Conservation (phyloP, 2,329 filamentous ascomycete species). For the Alternaria sp. region DNA sequence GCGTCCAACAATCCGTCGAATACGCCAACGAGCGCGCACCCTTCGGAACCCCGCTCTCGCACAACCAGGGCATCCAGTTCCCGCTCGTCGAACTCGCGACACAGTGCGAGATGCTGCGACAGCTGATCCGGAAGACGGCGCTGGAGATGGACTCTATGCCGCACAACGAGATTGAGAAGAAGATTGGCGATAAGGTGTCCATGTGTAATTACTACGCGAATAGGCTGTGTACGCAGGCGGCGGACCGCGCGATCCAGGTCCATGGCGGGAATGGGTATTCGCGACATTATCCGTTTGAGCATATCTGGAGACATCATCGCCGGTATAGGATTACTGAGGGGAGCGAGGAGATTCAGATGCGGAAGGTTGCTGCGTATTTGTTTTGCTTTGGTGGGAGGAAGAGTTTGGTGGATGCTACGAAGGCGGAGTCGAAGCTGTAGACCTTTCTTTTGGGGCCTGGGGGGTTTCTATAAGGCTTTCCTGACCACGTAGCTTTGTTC, state of each 20-base stretch:
- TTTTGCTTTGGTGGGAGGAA: slow-evolving; percentile 61
- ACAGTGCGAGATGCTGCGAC: slow-evolving; percentile 67
- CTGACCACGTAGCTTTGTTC: background rate
- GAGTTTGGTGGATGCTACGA: slow-evolving; percentile 46
- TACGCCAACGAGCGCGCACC: slow-evolving; percentile 63
- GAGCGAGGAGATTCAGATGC: slow-evolving; percentile 70
- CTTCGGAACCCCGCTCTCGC: slow-evolving; percentile 63
- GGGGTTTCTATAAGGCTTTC: too few relatives aligned
- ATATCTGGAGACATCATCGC: slow-evolving; percentile 70
- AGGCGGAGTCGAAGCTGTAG: slow-evolving; percentile 41
- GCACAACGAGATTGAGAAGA: slow-evolving; percentile 62
- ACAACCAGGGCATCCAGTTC: slow-evolving; percentile 70
- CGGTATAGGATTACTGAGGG: slow-evolving; percentile 70
- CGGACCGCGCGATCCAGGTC: slow-evolving; percentile 68
- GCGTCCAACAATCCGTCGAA: slow-evolving; percentile 63
- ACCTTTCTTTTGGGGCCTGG: background rate
- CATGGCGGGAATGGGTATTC: slow-evolving; percentile 67
- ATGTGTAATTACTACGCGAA: slow-evolving; percentile 74
- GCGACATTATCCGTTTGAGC: slow-evolving; percentile 66
- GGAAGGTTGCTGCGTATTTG: slow-evolving; percentile 67
- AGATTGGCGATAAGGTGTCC: slow-evolving; percentile 66
- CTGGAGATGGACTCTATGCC: slow-evolving; percentile 66
- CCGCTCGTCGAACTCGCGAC: slow-evolving; percentile 68
- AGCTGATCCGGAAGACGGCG: slow-evolving; percentile 67
- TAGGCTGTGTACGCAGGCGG: slow-evolving; percentile 64